Evolutionary conservation across 306 rosid genomes (phyloP).

Genomic region (Gastrolobium villosum): DNA sequence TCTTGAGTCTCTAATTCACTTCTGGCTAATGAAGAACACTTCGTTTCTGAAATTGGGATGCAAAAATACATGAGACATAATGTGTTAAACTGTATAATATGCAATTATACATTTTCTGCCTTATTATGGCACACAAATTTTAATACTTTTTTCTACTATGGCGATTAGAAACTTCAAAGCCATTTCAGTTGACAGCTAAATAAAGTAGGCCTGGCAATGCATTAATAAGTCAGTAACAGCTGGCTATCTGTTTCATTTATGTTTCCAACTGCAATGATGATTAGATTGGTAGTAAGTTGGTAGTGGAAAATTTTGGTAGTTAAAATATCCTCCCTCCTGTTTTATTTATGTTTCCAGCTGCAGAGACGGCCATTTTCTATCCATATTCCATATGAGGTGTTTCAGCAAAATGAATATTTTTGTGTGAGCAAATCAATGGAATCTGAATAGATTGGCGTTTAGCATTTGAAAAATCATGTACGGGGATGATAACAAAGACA

Average conservation of each 20-base stretch:
- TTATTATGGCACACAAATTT: not conserved
- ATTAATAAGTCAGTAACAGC: constrained; percentile 29
- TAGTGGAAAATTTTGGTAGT: too few relatives aligned
- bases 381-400: not conserved
- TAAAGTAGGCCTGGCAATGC: constrained; percentile 11
- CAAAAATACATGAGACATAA: constrained; percentile 19
- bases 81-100: constrained; percentile 4
- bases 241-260: constrained; percentile 20
- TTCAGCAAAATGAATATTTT: not conserved
- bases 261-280: constrained; percentile 14
- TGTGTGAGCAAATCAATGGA: not conserved
- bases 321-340: too few relatives aligned
- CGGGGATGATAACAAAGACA: constrained; percentile 13
- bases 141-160: not conserved
- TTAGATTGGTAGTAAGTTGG: too few relatives aligned
- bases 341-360: constrained; percentile 11
- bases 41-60: constrained; percentile 70
- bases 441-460: constrained; percentile 7
- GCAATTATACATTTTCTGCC: constrained; percentile 11
- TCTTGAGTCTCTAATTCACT: constrained; percentile 68
- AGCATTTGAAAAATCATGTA: constrained; percentile 1
- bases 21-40: constrained; percentile 84
- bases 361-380: constrained; percentile 23
- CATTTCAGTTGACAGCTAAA: constrained; percentile 36
- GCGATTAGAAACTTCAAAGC: constrained; percentile 36